Base-by-base conservation (phyloP, 768 basidiomycete species). In the Trametopsis cervina region DNA sequence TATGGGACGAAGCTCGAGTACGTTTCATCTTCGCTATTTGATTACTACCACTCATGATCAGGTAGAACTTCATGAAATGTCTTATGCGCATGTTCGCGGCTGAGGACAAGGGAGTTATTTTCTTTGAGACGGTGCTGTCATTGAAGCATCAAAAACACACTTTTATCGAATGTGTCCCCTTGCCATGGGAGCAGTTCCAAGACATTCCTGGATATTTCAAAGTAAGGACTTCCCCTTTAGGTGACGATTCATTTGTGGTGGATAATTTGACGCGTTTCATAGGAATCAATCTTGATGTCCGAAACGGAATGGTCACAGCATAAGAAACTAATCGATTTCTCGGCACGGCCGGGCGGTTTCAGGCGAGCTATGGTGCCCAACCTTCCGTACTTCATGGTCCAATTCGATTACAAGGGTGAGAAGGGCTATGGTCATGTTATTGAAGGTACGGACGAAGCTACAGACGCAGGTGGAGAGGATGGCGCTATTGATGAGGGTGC, bases 251-350 rank as follows among this genome's bases (percentile, higher is more conserved):
- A 12, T 38, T 2, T 23, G n/a, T n/a, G n/a, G n/a, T n/a, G n/a
- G n/a, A n/a, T n/a, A n/a, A n/a, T n/a, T n/a, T n/a, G n/a, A n/a
- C n/a, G n/a, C n/a, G n/a, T n/a, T n/a, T n/a, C n/a, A 20, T 50
- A 91, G 87, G 95, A 98, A 81, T 92, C 91, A 0, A 95, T 99
- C 54, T 66, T 94, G 15, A 76, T 85, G 36, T 94, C 92, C 2
- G 96, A 97, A 63, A 76, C 85, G 4, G 96, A 98, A 69, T 99
- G 96, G 96, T 93, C 94, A 4, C 92, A 96, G 59, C 94, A 99
- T 69, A 93, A 90, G 63, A 97, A 97, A 61, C 69, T 97, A 44
- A 97, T 99, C 55, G 90, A 95, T 65, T 99, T 99, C 63, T 79
- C 89, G 2, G 70, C 81, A 7, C 74, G 91, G 3, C 89, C 91